phyloP scores from a whole-genome alignment of 352 stramenopile genomes.

The Phytopythium ostracodes region DNA sequence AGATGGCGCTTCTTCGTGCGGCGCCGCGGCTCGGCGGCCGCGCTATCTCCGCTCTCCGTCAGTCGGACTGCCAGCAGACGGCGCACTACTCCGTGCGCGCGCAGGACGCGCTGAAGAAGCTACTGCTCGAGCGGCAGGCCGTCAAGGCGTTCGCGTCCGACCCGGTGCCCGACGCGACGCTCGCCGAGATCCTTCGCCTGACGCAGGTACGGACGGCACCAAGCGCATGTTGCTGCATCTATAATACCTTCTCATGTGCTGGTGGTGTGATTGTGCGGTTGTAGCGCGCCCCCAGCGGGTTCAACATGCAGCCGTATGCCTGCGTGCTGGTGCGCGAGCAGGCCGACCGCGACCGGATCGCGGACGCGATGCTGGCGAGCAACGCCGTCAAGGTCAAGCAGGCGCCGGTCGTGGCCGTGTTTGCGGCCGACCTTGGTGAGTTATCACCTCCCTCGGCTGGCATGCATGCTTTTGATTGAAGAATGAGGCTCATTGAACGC shows the following conservation, averaged over 20 bases:
- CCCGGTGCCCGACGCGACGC: conserved; percentile 40
- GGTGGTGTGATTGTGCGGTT: background rate
- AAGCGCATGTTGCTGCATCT: too few species aligned
- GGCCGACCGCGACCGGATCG: conserved; percentile 61
- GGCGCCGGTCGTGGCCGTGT: conserved; percentile 74
- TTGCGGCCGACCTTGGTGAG: conserved; percentile 66
- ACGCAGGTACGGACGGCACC: conserved; percentile 32
- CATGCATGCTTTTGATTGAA: background rate
- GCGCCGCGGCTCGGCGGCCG: background rate
- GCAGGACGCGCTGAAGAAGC: background rate
- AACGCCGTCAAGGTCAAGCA: conserved; percentile 76
- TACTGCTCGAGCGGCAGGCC: conserved; percentile 18
- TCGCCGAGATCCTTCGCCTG: conserved; percentile 56
- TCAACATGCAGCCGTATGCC: conserved; percentile 81
- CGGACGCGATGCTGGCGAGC: conserved; percentile 69
- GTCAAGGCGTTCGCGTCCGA: conserved; percentile 31
- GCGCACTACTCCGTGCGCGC: background rate
- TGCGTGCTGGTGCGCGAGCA: conserved; percentile 71
- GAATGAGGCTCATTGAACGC: background rate
- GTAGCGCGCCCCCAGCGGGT: conserved; percentile 67
- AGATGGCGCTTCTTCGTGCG: background rate
- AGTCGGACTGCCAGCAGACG: background rate
- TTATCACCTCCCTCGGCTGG: background rate
- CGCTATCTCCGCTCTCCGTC: background rate
- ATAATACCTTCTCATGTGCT: background rate